Evolutionary conservation across 2,329 filamentous ascomycete genomes (phyloP), one percentile per base, ranked within the genome.

Genomic region (Lecanicillium sp.): DNA sequence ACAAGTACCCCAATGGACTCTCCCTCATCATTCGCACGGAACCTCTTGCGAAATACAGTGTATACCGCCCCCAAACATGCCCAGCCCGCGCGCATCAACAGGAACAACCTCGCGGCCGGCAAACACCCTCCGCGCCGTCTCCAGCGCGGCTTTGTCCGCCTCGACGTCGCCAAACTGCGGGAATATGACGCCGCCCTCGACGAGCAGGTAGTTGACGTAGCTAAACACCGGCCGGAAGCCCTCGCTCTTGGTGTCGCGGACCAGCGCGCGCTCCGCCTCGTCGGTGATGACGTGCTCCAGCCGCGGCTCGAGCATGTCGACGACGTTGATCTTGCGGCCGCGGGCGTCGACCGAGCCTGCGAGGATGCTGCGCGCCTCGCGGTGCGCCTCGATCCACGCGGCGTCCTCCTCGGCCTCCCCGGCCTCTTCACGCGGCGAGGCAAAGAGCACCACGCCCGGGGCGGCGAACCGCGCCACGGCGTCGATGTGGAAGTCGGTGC

Each of bases 401-500:
- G 11, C 21, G 7, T 45, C 27, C 9, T 27, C 21, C 10, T 23
- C 10, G 35, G 15, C 14, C 4, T 14, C 26, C 2, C 14, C n/a
- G 3, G n/a, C 9, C 17, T 3, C 21, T 10, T 48, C 44, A 5
- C 37, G 14, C 5, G 48, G 41, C 5, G 10, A 32, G 19, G 29
- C 20, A 11, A 44, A 36, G 9, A 50, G 29, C 7, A 52, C 36
- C 8, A 29, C 20, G 7, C 51, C 44, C 4, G 51, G 51, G 4
- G 21, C 30, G 2, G 30, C 41, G 35, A 52, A 52, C 3, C 48
- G 47, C 4, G 40, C 51, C 3, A 50, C 26, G 29, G 51, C 44
- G 35, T 50, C 36, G 20, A 52, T 44, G 32, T 48, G 51, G 27
- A 32, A 48, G 29, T 52, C 48, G 15, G 51, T 52, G 10, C n/a